Conservation (phyloP, 306 rosid species). For the Prunus kanzakura region DNA sequence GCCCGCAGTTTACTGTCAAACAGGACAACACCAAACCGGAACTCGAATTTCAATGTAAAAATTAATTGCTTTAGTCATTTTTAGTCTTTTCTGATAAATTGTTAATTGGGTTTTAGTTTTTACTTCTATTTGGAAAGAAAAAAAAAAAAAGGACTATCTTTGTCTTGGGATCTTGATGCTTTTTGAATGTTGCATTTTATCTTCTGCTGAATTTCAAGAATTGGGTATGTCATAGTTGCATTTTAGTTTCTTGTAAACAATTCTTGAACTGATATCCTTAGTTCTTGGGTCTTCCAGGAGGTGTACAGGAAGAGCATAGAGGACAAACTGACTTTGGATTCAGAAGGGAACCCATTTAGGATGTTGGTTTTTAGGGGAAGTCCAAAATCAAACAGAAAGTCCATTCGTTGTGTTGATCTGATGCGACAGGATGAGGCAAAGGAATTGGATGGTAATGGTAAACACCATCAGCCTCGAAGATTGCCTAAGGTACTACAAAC, state of each 20-base stretch:
- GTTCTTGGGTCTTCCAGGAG: conserved; percentile 27
- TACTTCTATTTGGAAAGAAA: neutral
- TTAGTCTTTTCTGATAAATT: neutral
- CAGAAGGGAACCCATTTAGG: conserved; percentile 70
- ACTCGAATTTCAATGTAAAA: conserved; percentile 40
- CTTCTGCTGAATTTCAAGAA: conserved; percentile 1
- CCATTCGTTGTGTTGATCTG: conserved; percentile 56
- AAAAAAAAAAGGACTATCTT: neutral
- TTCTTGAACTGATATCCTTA: neutral
- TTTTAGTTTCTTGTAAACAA: neutral
- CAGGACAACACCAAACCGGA: conserved; percentile 32
- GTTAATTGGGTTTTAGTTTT: neutral
- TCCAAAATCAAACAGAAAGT: conserved; percentile 59
- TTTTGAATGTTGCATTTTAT: neutral
- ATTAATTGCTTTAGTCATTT: neutral
- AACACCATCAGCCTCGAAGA: conserved; percentile 29
- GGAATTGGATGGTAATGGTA: conserved; percentile 28
- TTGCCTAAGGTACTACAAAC: conserved; percentile 53
- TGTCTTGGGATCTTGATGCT: neutral
- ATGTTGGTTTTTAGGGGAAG: conserved; percentile 84
- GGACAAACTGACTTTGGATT: conserved; percentile 54
- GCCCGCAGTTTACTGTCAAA: conserved; percentile 72
- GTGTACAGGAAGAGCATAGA: conserved; percentile 49
- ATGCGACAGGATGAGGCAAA: conserved; percentile 46
- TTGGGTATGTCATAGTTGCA: neutral